These are phyloP conservation scores for Syzygium jambos DNA, from an alignment of 345 rosid species.

Conservation along the genomic window DNA sequence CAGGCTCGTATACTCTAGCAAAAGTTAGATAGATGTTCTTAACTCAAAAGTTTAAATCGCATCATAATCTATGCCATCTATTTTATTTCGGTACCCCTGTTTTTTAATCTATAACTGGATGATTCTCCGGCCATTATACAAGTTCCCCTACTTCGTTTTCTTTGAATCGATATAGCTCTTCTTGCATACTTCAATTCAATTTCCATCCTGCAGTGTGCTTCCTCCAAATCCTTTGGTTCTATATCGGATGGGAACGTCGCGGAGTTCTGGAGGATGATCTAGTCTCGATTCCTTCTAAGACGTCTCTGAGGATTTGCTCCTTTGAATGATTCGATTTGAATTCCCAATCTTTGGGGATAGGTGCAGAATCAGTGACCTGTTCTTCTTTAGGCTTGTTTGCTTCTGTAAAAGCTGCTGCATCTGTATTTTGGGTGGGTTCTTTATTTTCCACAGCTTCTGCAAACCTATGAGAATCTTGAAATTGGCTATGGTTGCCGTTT, in stretches of 20 bases:
- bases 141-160: too few relatives aligned
- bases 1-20: too few relatives aligned
- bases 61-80: too few relatives aligned
- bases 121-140: too few relatives aligned
- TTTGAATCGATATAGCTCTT: too few relatives aligned
- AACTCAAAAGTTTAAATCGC: too few relatives aligned
- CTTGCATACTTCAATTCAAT: too few relatives aligned
- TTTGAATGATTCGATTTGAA: not conserved
- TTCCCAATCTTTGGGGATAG: rapidly evolving
- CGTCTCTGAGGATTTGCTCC: rapidly evolving
- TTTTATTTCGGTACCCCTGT: too few relatives aligned
- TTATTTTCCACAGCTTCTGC: not conserved
- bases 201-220: too few relatives aligned
- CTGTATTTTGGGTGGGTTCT: not conserved
- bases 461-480: not conserved
- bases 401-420: not conserved
- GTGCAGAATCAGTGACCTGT: not conserved
- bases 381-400: not conserved
- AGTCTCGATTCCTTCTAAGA: not conserved
- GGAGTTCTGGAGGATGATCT: not conserved
- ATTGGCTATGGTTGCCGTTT: not conserved
- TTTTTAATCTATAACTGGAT: too few relatives aligned
- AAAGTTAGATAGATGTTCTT: too few relatives aligned
- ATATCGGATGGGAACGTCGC: not conserved
- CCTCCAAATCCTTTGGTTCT: too few relatives aligned